Evolutionary conservation across 2,329 filamentous ascomycete species (phyloP).

Genomic region (Fusarium ambrosium): DNA sequence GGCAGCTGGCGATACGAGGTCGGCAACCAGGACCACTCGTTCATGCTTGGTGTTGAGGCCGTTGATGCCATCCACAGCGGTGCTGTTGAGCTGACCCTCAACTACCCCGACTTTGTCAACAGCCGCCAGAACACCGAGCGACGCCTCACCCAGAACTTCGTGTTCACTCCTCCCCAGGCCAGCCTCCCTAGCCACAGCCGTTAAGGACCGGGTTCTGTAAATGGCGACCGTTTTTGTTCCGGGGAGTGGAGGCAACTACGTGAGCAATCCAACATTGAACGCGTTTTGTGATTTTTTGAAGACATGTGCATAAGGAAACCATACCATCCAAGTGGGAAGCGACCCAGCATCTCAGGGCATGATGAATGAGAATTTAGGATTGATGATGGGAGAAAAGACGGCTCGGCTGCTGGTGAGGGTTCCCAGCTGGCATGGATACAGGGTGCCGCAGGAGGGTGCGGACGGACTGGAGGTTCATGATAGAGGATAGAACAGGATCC

Average conservation of each 20-base stretch:
- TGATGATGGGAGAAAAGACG: conserved; percentile 41
- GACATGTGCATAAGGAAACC: conserved; percentile 42
- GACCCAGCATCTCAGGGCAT: conserved; percentile 38
- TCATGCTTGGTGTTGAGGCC: conserved; percentile 96
- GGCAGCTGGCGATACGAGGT: conserved; percentile 98
- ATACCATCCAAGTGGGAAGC: conserved; percentile 31
- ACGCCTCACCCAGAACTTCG: conserved; percentile 61
- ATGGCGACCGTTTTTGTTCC: conserved; percentile 47
- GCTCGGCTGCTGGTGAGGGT: conserved; percentile 34
- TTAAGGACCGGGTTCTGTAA: conserved; percentile 49
- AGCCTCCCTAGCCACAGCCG: conserved; percentile 56
- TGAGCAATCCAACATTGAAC: conserved; percentile 36
- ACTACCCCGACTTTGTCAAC: conserved; percentile 98
- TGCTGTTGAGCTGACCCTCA: conserved; percentile 90
- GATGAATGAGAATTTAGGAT: conserved; percentile 45
- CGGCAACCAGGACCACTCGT: conserved; percentile 97
- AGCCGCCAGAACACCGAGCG: conserved; percentile 70
- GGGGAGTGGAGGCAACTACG: conserved; percentile 20
- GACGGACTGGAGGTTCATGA: conserved; percentile 28
- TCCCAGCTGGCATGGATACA: conserved; percentile 43
- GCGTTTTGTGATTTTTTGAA: conserved; percentile 41
- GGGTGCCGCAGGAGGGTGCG: conserved; percentile 28
- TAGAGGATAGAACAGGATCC: conserved; percentile 45
- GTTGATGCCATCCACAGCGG: conserved; percentile 92
- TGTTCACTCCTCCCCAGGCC: conserved; percentile 53